These are phyloP conservation scores for Apiospora pterosperma DNA, from an alignment of 2,329 filamentous ascomycete genomes.

Conservation along the genomic window DNA sequence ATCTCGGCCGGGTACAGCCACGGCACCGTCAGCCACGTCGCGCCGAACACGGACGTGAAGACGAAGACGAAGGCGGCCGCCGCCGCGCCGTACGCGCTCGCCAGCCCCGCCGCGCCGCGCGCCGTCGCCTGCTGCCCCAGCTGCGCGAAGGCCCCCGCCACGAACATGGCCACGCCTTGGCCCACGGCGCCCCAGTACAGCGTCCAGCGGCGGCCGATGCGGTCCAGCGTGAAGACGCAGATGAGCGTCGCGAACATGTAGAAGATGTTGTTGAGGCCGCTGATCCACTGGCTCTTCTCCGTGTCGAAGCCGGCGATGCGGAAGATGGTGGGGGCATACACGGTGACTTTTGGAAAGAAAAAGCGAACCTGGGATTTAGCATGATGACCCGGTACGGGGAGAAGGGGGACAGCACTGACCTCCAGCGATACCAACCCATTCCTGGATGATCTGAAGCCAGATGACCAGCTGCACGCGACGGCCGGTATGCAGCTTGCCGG, in stretches of 20 bases:
- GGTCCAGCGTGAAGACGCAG: conserved; percentile 67
- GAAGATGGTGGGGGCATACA: conserved; percentile 59
- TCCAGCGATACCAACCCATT: conserved; percentile 68
- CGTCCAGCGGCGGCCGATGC: conserved; percentile 66
- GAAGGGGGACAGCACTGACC: neutral
- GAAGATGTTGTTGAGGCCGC: conserved; percentile 48
- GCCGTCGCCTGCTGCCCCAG: conserved; percentile 45
- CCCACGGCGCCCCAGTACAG: conserved; percentile 65
- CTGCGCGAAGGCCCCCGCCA: conserved; percentile 60
- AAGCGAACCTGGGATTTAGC: neutral
- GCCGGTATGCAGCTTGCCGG: conserved; percentile 62
- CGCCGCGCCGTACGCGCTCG: conserved; percentile 55
- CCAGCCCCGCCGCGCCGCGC: conserved; percentile 40
- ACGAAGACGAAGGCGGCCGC: conserved; percentile 70
- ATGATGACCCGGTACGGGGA: neutral
- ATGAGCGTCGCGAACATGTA: conserved; percentile 63
- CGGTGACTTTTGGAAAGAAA: neutral
- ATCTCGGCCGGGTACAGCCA: conserved; percentile 60
- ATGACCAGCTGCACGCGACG: conserved; percentile 67
- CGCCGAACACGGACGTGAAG: conserved; percentile 63
- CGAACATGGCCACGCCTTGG: conserved; percentile 65
- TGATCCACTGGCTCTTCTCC: conserved; percentile 60
- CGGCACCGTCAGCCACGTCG: conserved; percentile 57
- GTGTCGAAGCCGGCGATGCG: conserved; percentile 63
- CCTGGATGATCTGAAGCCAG: conserved; percentile 69